phyloP scores from a whole-genome alignment of 306 rosid genomes.

The Carpinus fangiana region DNA sequence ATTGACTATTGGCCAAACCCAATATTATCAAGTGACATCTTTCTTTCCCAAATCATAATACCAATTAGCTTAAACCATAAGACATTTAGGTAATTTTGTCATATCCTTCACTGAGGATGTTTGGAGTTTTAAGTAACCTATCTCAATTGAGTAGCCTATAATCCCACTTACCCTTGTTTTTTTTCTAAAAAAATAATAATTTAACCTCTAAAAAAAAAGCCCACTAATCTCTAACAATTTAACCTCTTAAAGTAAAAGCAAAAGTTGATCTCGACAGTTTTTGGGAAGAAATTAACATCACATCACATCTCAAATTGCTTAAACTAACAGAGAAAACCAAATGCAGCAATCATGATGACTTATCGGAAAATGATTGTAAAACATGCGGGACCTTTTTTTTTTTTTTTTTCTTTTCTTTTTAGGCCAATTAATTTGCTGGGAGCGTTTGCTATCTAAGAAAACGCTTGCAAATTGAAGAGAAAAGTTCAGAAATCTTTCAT shows the following conservation, averaged over 20 bases:
- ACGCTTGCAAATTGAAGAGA: neutral
- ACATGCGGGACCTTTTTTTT: neutral
- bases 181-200: too few relatives aligned
- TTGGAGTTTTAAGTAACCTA: too few relatives aligned
- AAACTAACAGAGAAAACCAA: neutral
- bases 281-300: neutral
- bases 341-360: neutral
- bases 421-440: neutral
- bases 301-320: neutral
- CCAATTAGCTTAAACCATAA: too few relatives aligned
- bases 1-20: too few relatives aligned
- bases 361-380: neutral
- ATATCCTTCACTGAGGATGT: too few relatives aligned
- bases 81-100: too few relatives aligned
- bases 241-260: neutral
- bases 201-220: too few relatives aligned
- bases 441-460: neutral
- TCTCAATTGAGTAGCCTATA: too few relatives aligned
- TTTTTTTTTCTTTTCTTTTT: neutral
- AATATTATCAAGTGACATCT: too few relatives aligned
- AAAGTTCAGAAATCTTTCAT: neutral
- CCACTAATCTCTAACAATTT: too few relatives aligned
- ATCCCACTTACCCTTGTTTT: too few relatives aligned
- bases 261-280: constrained; percentile 2
- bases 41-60: too few relatives aligned